Conservation (phyloP, 345 rosid genomes). For the Citrus mangshanensis region DNA sequence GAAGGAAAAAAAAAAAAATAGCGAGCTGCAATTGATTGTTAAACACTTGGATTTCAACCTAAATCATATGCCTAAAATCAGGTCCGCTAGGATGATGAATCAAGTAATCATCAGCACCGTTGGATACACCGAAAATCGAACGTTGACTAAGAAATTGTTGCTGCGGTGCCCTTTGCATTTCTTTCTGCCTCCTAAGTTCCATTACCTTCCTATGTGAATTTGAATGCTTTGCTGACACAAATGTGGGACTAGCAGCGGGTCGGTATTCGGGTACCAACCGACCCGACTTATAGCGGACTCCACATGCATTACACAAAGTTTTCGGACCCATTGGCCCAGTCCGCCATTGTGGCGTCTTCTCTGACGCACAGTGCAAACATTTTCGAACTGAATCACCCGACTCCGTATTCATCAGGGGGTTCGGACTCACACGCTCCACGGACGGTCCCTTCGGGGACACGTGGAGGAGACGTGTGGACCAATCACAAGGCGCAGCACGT, state of each 20-base stretch:
- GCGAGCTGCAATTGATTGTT: conserved; percentile 4
- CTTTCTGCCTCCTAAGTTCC: conserved; percentile 73
- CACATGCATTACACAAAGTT: conserved; percentile 74
- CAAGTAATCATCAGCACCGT: conserved; percentile 51
- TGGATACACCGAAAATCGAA: conserved; percentile 46
- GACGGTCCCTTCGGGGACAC: conserved; percentile 25
- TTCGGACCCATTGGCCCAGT: conserved; percentile 80
- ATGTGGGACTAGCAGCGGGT: conserved; percentile 79
- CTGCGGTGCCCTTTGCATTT: conserved; percentile 35
- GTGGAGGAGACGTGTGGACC: conserved; percentile 69
- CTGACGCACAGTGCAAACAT: conserved; percentile 66
- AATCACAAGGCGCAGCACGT: conserved; percentile 59
- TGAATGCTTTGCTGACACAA: conserved; percentile 57
- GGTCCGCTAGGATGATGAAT: conserved; percentile 40
- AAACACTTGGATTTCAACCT: conserved; percentile 4
- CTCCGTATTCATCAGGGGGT: neutral
- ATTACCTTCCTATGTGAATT: conserved; percentile 77
- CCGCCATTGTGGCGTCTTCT: conserved; percentile 81
- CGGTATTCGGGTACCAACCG: conserved; percentile 72
- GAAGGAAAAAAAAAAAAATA: neutral
- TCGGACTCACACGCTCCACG: conserved; percentile 24
- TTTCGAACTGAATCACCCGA: conserved; percentile 22
- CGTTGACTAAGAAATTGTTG: conserved; percentile 45
- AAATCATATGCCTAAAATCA: conserved; percentile 45
- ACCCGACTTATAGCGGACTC: conserved; percentile 78